phyloP scores from a whole-genome alignment of 1,284 basidiomycete species.

The Butyriboletus appendiculatus region DNA sequence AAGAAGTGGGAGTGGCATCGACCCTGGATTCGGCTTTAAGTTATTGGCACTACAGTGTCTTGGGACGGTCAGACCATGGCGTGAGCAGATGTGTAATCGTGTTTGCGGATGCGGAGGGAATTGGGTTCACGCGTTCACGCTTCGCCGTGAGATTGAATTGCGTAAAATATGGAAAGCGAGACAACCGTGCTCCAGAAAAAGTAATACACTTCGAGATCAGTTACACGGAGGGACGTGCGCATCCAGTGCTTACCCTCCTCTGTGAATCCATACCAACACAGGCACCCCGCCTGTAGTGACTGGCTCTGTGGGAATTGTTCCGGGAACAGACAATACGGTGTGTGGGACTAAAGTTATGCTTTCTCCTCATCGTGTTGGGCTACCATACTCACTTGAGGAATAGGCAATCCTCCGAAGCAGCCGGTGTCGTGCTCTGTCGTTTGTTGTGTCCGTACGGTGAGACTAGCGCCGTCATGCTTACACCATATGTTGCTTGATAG shows the following conservation, averaged over 20 bases:
- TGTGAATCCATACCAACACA: constrained; percentile 26
- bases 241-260: constrained; percentile 18
- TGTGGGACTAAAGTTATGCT: background rate
- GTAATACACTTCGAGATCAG: background rate
- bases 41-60: background rate
- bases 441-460: background rate
- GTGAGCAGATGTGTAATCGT: background rate
- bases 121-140: no score
- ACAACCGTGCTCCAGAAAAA: no score
- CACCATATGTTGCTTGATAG: background rate
- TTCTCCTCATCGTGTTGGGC: background rate
- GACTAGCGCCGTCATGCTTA: background rate
- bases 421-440: constrained; percentile 2
- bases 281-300: constrained; percentile 2
- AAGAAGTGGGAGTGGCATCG: background rate
- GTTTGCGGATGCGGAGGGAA: background rate
- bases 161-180: no score
- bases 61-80: background rate
- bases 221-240: no score
- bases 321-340: constrained; percentile 13
- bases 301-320: background rate
- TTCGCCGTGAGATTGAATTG: no score
- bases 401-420: constrained; percentile 21
- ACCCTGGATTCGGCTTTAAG: constrained; percentile 10
- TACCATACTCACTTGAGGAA: constrained; percentile 22